Base-by-base conservation (phyloP, 2,329 filamentous ascomycete genomes). In the Clonostachys rhizophaga region DNA sequence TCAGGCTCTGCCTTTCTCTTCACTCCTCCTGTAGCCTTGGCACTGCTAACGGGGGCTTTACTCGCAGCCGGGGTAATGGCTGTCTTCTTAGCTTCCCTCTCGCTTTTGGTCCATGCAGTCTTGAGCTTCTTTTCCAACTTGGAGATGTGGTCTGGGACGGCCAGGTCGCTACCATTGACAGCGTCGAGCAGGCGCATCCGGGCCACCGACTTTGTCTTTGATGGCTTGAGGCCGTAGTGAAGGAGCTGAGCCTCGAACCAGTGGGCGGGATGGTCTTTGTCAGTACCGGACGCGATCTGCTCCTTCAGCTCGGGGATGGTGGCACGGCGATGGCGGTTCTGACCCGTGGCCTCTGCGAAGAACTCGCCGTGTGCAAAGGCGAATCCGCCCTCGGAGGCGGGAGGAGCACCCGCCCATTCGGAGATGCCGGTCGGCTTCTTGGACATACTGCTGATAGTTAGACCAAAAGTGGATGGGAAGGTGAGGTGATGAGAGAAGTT, bases 241-340 rank as follows among this genome's bases (percentile, higher is more conserved):
- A 81, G 61, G 11, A 84, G 69, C 51, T 86, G 80, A 0, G 81
- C 79, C 51, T 81, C 74, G 49, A 81, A 85, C 75, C 76, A 86
- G 52, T 84, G 78, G 2, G 70, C 79, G 1, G 79, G 72, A 40
- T 71, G 72, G 54, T 83, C 77, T 40, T 65, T 68, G 24, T 64
- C 62, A 36, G 52, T 65, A 37, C 65, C 66, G 6, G 59, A 57
- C 41, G 73, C 69, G 51, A 77, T 74, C 43, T 73, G 65, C 3
- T 66, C 59, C 49, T 68, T 64, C 5, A 79, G 65, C 52, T 79
- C 73, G 1, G 63, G 53, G 4, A 61, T 34, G 1, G 67, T 68
- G 1, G 70, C 72, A 5, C 74, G 74, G 2, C 69, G 67, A 52
- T 78, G 73, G 3, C 63, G 67, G 43, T 74, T 71, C 24, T 67